These are phyloP conservation scores for Ricinus communis DNA, from an alignment of 345 rosid genomes.

Conservation along the genomic window DNA sequence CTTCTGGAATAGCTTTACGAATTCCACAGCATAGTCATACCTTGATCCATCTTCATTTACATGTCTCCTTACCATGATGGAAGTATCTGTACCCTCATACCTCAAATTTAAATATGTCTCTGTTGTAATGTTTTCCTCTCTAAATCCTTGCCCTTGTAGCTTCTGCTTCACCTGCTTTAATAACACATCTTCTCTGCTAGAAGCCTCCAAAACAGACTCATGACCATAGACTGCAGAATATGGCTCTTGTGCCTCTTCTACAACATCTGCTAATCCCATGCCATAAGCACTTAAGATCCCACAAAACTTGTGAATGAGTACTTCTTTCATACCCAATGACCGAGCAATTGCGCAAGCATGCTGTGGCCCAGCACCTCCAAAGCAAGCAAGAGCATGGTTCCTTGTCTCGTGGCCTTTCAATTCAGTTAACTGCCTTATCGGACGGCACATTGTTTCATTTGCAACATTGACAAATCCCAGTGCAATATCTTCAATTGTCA, in stretches of 20 bases:
- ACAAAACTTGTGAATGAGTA: constrained; percentile 80
- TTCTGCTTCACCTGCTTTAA: constrained; percentile 58
- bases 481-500: constrained; percentile 86
- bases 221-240: constrained; percentile 79
- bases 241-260: constrained; percentile 96
- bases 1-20: constrained; percentile 73
- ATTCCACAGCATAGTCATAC: constrained; percentile 68
- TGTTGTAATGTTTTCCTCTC: constrained; percentile 56
- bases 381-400: constrained; percentile 93
- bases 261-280: constrained; percentile 97
- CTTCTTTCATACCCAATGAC: constrained; percentile 90
- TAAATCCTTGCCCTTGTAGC: constrained; percentile 78
- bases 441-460: constrained; percentile 98
- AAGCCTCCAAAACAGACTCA: constrained; percentile 62
- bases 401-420: constrained; percentile 98
- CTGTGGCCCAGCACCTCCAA: constrained; percentile 99
- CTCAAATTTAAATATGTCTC: constrained; percentile 83
- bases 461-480: constrained; percentile 92
- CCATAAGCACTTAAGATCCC: constrained; percentile 97
- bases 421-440: constrained; percentile 90
- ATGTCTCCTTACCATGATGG: constrained; percentile 83
- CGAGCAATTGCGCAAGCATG: constrained; percentile 97
- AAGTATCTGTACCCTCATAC: constrained; percentile 96
- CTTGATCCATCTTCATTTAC: constrained; percentile 43
- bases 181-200: constrained; percentile 57